A percentile compares a stretch with the other conserved stretches of the same genome.
Evolutionary conservation across 1,284 basidiomycete species (phyloP).

Genomic region (Cryptococcus sp.): DNA sequence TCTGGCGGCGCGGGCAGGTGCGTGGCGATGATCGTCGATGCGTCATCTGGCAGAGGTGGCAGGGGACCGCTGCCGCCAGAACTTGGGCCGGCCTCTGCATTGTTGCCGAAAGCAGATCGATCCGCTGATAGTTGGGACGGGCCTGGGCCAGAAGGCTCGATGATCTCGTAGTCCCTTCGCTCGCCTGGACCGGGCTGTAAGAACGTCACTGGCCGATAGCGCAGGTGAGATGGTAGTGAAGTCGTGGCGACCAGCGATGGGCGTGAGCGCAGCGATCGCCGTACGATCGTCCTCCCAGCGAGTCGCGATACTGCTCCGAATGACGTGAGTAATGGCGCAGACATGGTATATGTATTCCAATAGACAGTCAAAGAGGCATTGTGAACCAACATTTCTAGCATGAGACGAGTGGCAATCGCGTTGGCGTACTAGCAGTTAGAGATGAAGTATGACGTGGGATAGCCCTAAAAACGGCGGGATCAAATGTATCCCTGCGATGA

Average conservation of each 20-base stretch:
- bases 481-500: too few relatives aligned
- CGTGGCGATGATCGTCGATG: conserved; percentile 6
- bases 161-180: conserved; percentile 2
- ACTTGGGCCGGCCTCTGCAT: conserved; percentile 1
- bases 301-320: too few relatives aligned
- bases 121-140: too few relatives aligned
- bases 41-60: background rate
- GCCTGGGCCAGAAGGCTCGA: background rate
- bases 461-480: too few relatives aligned
- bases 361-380: too few relatives aligned
- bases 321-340: too few relatives aligned
- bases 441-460: too few relatives aligned
- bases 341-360: too few relatives aligned
- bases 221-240: background rate
- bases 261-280: conserved; percentile 8
- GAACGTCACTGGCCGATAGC: conserved; percentile 14
- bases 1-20: conserved; percentile 28
- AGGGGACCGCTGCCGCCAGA: background rate
- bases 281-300: background rate
- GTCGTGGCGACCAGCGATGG: background rate
- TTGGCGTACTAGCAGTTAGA: too few relatives aligned
- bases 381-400: too few relatives aligned
- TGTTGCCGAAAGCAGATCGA: too few relatives aligned
- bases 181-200: conserved; percentile 14
- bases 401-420: too few relatives aligned